These are phyloP conservation scores for Staphylotrichum longicolle DNA, from an alignment of 495 filamentous ascomycete genomes.

Conservation along the genomic window DNA sequence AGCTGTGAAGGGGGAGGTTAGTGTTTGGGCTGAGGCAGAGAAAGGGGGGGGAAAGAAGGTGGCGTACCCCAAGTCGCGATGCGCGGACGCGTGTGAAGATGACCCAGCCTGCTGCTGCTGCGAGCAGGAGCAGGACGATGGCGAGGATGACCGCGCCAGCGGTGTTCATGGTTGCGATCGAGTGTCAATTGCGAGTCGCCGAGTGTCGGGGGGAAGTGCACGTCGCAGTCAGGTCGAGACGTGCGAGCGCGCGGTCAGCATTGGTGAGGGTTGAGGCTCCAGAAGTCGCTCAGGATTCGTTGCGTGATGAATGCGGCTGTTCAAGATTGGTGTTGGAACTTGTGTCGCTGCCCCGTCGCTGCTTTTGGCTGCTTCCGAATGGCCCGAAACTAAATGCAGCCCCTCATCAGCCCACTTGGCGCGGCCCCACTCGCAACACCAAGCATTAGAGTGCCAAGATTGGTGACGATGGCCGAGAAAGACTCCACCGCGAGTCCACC, in stretches of 20 bases:
- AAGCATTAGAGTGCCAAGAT: background rate
- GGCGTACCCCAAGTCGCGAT: constrained; percentile 55
- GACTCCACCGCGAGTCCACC: too few species aligned
- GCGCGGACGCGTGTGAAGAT: constrained; percentile 60
- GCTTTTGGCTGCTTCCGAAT: constrained; percentile 4
- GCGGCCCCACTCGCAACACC: background rate
- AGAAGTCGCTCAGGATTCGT: background rate
- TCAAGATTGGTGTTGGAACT: background rate
- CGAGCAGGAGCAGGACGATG: constrained; percentile 50
- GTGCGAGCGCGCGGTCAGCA: background rate
- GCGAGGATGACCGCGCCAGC: constrained; percentile 50
- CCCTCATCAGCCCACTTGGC: constrained; percentile 1
- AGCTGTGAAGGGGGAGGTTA: constrained; percentile 39
- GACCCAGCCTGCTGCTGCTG: constrained; percentile 48
- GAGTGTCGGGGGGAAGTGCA: background rate
- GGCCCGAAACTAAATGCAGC: constrained; percentile 8
- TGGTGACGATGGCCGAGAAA: too few species aligned
- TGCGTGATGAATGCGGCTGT: background rate
- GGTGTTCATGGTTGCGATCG: constrained; percentile 33
- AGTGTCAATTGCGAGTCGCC: background rate
- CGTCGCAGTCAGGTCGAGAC: background rate
- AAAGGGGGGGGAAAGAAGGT: background rate
- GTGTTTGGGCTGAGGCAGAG: background rate
- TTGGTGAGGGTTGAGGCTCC: background rate
- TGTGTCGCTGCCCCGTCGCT: background rate